Percentiles rank a stretch among this genome's conserved stretches.
Conservation (phyloP, 2,329 filamentous ascomycete species). For the Cordyceps militaris region DNA sequence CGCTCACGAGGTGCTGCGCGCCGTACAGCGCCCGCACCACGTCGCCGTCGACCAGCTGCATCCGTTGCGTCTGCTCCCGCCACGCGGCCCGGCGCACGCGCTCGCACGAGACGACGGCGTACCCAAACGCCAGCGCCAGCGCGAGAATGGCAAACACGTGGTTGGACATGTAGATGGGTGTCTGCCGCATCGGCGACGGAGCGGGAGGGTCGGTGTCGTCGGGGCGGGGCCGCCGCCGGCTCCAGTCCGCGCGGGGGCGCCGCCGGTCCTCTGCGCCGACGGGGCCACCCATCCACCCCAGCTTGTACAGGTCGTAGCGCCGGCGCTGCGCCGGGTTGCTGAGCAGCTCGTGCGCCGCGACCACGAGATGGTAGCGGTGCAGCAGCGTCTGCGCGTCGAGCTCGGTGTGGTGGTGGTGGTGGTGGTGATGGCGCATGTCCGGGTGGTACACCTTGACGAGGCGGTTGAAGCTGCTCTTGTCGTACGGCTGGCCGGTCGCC, state of each 20-base stretch:
- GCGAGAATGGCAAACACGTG: constrained; percentile 12
- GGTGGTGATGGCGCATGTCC: constrained; percentile 6
- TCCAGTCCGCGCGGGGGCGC: not conserved
- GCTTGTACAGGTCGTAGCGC: constrained; percentile 13
- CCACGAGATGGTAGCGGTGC: constrained; percentile 16
- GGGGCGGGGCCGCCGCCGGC: not conserved
- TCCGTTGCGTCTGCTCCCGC: constrained; percentile 27
- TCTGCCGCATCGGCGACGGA: constrained; percentile 17
- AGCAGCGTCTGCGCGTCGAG: not conserved
- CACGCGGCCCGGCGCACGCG: not conserved
- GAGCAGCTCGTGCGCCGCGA: constrained; percentile 16
- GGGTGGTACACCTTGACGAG: constrained; percentile 20
- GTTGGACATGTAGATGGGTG: constrained; percentile 14
- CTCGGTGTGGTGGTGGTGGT: not conserved
- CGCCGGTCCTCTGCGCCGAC: not conserved
- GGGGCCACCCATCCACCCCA: constrained; percentile 8
- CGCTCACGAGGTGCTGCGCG: not conserved
- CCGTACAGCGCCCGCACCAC: constrained; percentile 5
- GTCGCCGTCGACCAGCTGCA: constrained; percentile 7
- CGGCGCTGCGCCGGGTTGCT: constrained; percentile 12
- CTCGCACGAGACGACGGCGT: constrained; percentile 8
- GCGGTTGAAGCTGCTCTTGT: constrained; percentile 15
- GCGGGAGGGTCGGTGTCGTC: too few relatives aligned
- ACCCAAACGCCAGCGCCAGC: constrained; percentile 11
- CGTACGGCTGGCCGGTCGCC: constrained; percentile 8